Percentiles rank a stretch among this genome's conserved stretches.
These are phyloP conservation scores for Solanum tarapatanum DNA, from an alignment of 257 asterid genomes.

Conservation along the genomic window DNA sequence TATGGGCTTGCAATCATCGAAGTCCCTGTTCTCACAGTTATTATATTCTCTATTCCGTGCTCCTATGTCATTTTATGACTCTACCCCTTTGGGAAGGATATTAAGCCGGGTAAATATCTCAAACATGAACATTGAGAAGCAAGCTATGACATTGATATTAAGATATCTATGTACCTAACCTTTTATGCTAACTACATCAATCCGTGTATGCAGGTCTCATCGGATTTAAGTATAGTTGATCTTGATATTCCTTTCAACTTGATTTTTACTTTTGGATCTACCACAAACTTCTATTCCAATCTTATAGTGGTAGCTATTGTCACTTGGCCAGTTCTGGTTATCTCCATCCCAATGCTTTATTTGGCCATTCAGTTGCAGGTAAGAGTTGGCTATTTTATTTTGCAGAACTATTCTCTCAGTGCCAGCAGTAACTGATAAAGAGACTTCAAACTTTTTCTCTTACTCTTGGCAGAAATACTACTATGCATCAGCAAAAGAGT, in stretches of 20 bases:
- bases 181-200: not conserved
- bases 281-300: slow-evolving; percentile 53
- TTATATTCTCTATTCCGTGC: slow-evolving; percentile 73
- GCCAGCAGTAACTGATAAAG: not conserved
- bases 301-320: slow-evolving; percentile 61
- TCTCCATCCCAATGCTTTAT: slow-evolving; percentile 68
- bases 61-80: slow-evolving; percentile 92
- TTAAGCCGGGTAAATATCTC: slow-evolving; percentile 61
- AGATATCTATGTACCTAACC: not conserved
- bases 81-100: slow-evolving; percentile 90
- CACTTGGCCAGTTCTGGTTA: slow-evolving; percentile 86
- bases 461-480: slow-evolving; percentile 55
- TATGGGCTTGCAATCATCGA: slow-evolving; percentile 65
- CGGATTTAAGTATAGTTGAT: slow-evolving; percentile 84
- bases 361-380: slow-evolving; percentile 88
- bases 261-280: slow-evolving; percentile 64
- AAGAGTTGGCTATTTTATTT: not conserved
- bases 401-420: not conserved
- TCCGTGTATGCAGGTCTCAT: slow-evolving; percentile 44
- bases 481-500: slow-evolving; percentile 69
- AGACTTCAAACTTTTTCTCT: not conserved
- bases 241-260: slow-evolving; percentile 80
- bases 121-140: not conserved
- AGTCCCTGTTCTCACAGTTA: slow-evolving; percentile 52
- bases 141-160: not conserved